A percentile compares a stretch with the other conserved stretches of the same genome.
Evolutionary conservation across 73 alveolate genomes (phyloP).

Genomic region (Paramecium octaurelia): DNA sequence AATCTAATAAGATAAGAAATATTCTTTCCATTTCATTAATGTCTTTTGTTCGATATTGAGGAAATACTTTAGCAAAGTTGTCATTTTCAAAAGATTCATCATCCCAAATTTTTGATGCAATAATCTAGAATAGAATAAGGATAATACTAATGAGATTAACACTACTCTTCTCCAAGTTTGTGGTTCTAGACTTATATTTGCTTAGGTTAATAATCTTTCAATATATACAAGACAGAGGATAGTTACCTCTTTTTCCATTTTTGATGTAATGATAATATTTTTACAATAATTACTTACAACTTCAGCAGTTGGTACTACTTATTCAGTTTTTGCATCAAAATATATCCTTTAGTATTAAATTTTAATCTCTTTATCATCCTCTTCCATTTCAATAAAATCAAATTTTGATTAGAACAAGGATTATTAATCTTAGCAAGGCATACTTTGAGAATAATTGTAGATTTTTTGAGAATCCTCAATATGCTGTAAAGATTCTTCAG

Average conservation of each 20-base stretch:
- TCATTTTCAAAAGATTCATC: conserved; percentile 98
- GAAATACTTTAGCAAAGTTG: conserved; percentile 97
- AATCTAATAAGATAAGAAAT: conserved; percentile 90
- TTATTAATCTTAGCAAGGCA: conserved; percentile 5
- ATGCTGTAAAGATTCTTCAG: conserved; percentile 5
- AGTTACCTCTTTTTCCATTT: conserved; percentile 96
- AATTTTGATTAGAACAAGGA: conserved; percentile 45
- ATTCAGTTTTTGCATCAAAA: background rate
- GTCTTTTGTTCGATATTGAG: conserved; percentile 89
- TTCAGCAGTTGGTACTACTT: conserved; percentile 67
- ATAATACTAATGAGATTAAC: conserved; percentile 74
- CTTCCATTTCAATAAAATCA: conserved; percentile 21
- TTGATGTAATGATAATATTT: conserved; percentile 87
- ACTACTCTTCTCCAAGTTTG: conserved; percentile 98
- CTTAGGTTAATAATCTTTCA: conserved; percentile 93
- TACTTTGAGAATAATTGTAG: background rate
- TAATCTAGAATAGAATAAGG: conserved; percentile 47
- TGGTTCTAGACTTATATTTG: conserved; percentile 92
- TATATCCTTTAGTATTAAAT: background rate
- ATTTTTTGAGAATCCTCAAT: background rate
- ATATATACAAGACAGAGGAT: conserved; percentile 91
- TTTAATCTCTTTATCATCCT: conserved; percentile 15
- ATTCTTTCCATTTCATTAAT: conserved; percentile 95
- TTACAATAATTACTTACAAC: conserved; percentile 90
- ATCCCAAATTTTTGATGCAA: conserved; percentile 98